Percentiles rank a stretch among this genome's conserved stretches.
Conservation (phyloP, 2,329 filamentous ascomycete genomes). For the Monosporascus sp. region DNA sequence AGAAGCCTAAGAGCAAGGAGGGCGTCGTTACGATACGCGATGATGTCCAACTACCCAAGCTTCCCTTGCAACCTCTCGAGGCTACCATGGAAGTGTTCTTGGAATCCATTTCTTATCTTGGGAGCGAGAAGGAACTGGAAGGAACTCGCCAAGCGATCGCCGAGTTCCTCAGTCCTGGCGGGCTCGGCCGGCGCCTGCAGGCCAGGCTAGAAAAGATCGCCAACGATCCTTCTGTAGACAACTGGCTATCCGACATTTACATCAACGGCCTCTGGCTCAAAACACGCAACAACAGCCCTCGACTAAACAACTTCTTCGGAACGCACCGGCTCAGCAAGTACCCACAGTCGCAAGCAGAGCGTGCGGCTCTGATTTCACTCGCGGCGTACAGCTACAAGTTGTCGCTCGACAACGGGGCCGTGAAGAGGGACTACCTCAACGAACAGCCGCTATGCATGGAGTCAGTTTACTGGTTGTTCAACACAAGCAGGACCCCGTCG, state of each 20-base stretch:
- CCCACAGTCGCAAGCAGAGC: constrained; percentile 6
- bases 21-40: too few species aligned
- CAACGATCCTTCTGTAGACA: neutral
- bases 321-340: neutral
- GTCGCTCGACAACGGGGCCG: constrained; percentile 3
- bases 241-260: neutral
- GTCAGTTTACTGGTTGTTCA: constrained; percentile 6
- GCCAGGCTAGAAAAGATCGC: neutral
- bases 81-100: neutral
- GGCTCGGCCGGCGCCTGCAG: neutral
- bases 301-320: neutral
- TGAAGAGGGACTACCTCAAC: constrained; percentile 4
- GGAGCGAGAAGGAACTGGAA: neutral
- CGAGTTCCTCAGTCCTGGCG: neutral
- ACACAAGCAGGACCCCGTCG: constrained; percentile 1
- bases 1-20: too few species aligned
- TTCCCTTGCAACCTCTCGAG: neutral
- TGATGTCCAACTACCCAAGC: neutral
- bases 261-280: neutral
- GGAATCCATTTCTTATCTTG: neutral
- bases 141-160: neutral
- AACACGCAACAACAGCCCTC: neutral
- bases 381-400: constrained; percentile 2
- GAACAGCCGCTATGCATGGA: constrained; percentile 4
- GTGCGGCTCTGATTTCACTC: constrained; percentile 2